Base-by-base conservation (phyloP, 495 filamentous ascomycete species). In the Paragyromitra xinjiangensis region DNA sequence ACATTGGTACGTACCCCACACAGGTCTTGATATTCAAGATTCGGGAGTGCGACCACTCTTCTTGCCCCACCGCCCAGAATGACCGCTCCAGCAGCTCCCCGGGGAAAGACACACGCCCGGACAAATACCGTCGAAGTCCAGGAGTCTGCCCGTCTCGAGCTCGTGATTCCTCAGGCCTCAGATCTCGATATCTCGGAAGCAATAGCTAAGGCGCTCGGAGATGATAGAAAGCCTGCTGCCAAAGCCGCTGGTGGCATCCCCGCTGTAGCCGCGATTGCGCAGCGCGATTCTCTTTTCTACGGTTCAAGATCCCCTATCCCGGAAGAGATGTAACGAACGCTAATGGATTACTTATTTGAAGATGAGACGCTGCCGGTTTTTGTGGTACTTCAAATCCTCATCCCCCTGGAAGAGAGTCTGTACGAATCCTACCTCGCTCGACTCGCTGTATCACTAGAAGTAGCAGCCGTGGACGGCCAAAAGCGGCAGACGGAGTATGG, bases 81-180 rank as follows among this genome's bases (percentile, higher is more conserved):
- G 77, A 63, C 77, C 45, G 51, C 66, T 62, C 62, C 74, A 77
- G 55, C 69, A 37, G 77, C 77, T 61, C 66, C 75, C 19, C 74
- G 77, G 45, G 75, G 75, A 53, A 79, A 79, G 58, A 72, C 75
- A 40, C 77, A 79, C 65, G 75, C 74, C 29, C 75, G 77, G 45
- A 79, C 77, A 73, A 81, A 72, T 51, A 82, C 79, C 16, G 70
- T 83, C n/a, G 88, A 92, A 73, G 90, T 95, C 80, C 85, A 91
- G 69, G 88, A 93, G 71, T 86, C 89, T 84, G 91, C 93, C 16
- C 88, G 91, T 56, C 85, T 98, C 34, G 90, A 91, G 69, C 93
- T 94, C 48, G 86, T 97, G 68, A 88, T 97, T 40, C 94, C 94
- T 29, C 86, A 91, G 72, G 87, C 88, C 42, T 90, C 92, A 51